Percentiles rank a stretch among this genome's conserved stretches.
phyloP scores from a whole-genome alignment of 305 asterid genomes.

The Solanum hybrid region DNA sequence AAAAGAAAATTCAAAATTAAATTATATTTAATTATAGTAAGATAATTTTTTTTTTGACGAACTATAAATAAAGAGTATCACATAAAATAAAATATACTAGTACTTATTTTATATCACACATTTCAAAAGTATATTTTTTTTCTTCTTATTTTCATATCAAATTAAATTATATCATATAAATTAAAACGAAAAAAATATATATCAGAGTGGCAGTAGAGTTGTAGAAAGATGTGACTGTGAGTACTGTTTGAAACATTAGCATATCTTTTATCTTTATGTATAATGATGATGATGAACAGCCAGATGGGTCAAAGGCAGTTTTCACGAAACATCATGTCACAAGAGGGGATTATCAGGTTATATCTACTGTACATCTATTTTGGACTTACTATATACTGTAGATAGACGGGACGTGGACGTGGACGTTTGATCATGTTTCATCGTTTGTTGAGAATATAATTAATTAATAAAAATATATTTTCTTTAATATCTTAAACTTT shows the following conservation, averaged over 20 bases:
- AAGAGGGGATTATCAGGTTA: neutral
- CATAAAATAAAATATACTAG: too few relatives aligned
- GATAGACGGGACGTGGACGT: neutral
- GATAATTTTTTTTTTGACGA: too few relatives aligned
- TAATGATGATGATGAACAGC: neutral
- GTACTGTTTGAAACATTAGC: neutral
- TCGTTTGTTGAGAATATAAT: neutral
- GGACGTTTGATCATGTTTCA: neutral
- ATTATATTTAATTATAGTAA: too few relatives aligned
- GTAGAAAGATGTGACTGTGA: neutral
- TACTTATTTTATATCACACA: too few relatives aligned
- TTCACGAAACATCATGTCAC: neutral
- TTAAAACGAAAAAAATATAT: neutral
- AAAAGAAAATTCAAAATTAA: too few relatives aligned
- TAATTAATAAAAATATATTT: accelerated
- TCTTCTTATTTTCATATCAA: too few relatives aligned
- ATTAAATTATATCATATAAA: neutral
- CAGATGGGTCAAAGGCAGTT: neutral
- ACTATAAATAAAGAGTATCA: too few relatives aligned
- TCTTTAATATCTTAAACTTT: too few relatives aligned
- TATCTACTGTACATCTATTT: neutral
- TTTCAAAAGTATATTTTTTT: neutral
- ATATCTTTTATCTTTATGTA: neutral
- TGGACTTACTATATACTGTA: neutral
- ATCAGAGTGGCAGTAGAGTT: neutral